Evolutionary conservation across 176 grass and related monocot genomes (phyloP).

Genomic region (Aegilops speltoides): DNA sequence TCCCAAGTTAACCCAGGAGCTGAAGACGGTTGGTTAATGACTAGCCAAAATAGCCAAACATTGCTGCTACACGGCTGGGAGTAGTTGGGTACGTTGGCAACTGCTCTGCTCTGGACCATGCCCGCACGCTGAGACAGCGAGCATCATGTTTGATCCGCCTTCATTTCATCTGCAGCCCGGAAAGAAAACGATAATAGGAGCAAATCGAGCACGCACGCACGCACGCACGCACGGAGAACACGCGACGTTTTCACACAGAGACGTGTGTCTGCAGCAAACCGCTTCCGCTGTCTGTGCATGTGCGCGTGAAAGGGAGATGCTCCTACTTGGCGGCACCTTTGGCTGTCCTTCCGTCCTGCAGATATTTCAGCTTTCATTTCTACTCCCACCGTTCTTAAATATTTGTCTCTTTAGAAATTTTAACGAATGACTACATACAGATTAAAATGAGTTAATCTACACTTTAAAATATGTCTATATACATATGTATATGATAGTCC

Average conservation of each 20-base stretch:
- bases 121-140: no score
- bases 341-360: no score
- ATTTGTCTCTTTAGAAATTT: no score
- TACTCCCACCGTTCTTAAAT: no score
- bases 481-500: no score
- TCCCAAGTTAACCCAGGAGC: background rate
- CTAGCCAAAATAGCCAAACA: background rate
- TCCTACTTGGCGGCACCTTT: no score
- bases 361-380: no score
- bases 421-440: no score
- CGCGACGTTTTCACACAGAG: background rate
- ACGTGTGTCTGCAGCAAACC: slow-evolving; percentile 1
- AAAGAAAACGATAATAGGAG: background rate
- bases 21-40: background rate
- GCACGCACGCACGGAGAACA: background rate
- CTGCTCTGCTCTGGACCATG: background rate
- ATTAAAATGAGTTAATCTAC: no score
- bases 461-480: no score
- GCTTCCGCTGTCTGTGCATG: background rate
- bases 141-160: background rate
- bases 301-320: background rate
- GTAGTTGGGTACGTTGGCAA: background rate
- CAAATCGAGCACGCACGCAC: background rate
- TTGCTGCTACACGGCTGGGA: background rate
- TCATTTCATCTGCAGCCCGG: background rate